Evolutionary conservation across 257 asterid species (phyloP), one percentile per base, ranked within the genome.

Genomic region (Salvia hispanica): DNA sequence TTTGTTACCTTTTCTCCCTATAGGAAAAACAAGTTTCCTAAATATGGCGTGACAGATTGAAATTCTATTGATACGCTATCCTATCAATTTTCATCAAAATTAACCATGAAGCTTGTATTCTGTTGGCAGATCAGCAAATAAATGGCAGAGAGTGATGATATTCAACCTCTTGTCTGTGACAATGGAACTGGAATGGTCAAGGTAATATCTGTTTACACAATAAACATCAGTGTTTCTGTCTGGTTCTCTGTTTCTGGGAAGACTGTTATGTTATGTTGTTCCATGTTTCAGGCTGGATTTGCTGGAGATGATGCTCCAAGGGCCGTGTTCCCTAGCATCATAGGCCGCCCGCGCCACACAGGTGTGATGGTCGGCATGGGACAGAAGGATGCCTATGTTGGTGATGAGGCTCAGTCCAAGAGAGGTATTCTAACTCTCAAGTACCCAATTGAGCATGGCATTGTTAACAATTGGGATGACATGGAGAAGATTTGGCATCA

Each of bases 331-430:
- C 84, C 84, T 33, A 76, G 79, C 72, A 76, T 80, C 50, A 75
- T 80, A n/a, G 84, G 84, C 12, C 81, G 84, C 34, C 84, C 84
- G 5, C 81, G 81, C 51, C 84, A 76, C 81, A 79, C 84, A 1
- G 84, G 84, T 56, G 81, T 79, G 74, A 79, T 76, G 81, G 84
- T 79, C 44, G 84, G 84, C 66, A 79, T 79, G 83, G 83, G 80
- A 54, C 79, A 78, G 70, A 78, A 78, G 53, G 80, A 78, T 67
- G 83, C 83, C 55, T 78, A 74, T 48, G 80, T 78, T 66, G 83
- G 83, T 52, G 80, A 74, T 33, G 80, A 74, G 68, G 83, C 83
- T 47, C 77, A 74, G 64, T 78, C 83, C 36, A 78, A 74, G 77
- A 66, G 80, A 37, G 83, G 83, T 74, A 78, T 78, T 62, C 70